Base-by-base conservation (phyloP, 805 yeast genomes). In the Spencermartinsiella europaea region DNA sequence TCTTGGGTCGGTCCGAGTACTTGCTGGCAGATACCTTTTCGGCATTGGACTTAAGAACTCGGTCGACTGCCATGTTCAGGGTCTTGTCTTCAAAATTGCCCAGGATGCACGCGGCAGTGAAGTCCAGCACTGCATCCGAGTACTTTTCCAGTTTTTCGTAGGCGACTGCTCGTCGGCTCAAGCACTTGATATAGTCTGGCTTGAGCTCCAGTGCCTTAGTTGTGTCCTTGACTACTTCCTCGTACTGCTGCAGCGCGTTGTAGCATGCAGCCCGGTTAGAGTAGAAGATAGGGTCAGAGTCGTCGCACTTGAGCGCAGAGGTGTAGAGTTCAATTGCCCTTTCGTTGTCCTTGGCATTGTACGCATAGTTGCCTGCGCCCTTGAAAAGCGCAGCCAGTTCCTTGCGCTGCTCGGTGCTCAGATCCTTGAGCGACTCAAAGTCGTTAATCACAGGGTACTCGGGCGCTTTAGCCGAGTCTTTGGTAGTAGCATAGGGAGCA, bases 211-310 rank as follows among this genome's bases (percentile, higher is more conserved):
- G 75, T 22, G 98, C 99, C 51, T 75, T 77, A 17, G 95, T 79
- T 47, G 96, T 85, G 65, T 89, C 96, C 56, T 80, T 85, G 53
- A 93, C 76, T 40, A 90, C 96, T 64, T 88, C 83, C 58, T 86
- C 88, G 63, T 79, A 81, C 52, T 89, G 79, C 53, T 81, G 78
- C 55, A 86, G 72, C 5, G 95, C 87, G 43, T 90, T 85, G 69
- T 85, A 85, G 69, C 96, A 91, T 15, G 99, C 99, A 22, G 98
- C 89, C 69, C 97, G 81, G 74, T 93, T 93, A 51, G 97, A 88
- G 71, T 83, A 91, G 70, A 77, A 93, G 31, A 90, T 85, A 3
- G 97, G 89, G 67, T 93, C 97, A 36, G 52, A 52, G 56, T 74
- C 68, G 63, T 83, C 83, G 61, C 87, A 73, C 45, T 73, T 63